These are phyloP conservation scores for Usnea hakonensis DNA, from an alignment of 495 filamentous ascomycete species.

Conservation along the genomic window DNA sequence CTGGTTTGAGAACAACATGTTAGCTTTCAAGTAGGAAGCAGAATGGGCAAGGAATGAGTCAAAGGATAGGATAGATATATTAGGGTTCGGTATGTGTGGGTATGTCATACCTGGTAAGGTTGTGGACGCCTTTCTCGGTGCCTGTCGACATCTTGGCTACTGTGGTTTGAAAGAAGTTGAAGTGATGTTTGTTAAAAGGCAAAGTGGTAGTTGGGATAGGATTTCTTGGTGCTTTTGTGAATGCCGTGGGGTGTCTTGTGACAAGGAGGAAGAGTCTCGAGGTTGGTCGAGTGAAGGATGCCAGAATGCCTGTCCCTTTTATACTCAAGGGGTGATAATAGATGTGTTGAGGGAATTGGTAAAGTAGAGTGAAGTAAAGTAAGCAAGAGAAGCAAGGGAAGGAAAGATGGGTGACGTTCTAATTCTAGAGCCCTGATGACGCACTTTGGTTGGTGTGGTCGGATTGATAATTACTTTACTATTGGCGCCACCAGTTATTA, in stretches of 20 bases:
- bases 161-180: conserved; percentile 40
- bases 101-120: conserved; percentile 39
- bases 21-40: neutral
- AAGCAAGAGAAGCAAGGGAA: no score
- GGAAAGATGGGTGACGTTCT: neutral
- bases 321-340: neutral
- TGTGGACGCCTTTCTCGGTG: conserved; percentile 38
- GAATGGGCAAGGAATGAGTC: neutral
- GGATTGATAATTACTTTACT: neutral
- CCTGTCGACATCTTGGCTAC: conserved; percentile 39
- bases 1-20: conserved; percentile 35
- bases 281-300: conserved; percentile 1
- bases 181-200: conserved; percentile 2
- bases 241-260: neutral
- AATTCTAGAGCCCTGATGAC: neutral
- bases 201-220: neutral
- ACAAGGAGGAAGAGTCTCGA: neutral
- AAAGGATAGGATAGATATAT: neutral
- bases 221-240: neutral
- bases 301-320: conserved; percentile 1
- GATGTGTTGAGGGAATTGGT: neutral
- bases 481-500: neutral
- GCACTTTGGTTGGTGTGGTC: neutral
- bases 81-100: neutral
- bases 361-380: neutral